phyloP scores from a whole-genome alignment of 495 filamentous ascomycete genomes.

The Neurospora africana region DNA sequence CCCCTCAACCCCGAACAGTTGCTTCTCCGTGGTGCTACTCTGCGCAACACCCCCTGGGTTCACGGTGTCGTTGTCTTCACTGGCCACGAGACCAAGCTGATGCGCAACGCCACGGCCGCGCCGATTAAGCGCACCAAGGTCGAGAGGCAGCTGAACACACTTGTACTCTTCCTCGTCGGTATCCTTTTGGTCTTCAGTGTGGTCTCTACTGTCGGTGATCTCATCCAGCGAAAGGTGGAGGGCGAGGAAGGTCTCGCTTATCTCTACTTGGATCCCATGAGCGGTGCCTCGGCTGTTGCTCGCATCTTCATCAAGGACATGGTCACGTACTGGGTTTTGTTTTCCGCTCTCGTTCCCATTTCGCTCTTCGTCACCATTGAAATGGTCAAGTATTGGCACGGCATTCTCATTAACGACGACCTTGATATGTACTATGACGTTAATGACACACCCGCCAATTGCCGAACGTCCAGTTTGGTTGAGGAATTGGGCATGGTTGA shows the following conservation, averaged over 20 bases:
- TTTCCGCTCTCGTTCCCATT: constrained; percentile 92
- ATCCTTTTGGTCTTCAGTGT: constrained; percentile 79
- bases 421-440: constrained; percentile 97
- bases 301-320: constrained; percentile 89
- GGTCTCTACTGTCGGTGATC: constrained; percentile 82
- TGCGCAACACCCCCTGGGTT: constrained; percentile 96
- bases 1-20: constrained; percentile 59
- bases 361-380: constrained; percentile 97
- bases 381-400: constrained; percentile 94
- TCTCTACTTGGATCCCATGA: constrained; percentile 47
- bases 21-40: constrained; percentile 81
- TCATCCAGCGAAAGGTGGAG: constrained; percentile 59
- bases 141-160: constrained; percentile 81
- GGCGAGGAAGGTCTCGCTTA: constrained; percentile 50
- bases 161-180: constrained; percentile 79
- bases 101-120: constrained; percentile 95
- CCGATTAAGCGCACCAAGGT: constrained; percentile 97
- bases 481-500: constrained; percentile 98
- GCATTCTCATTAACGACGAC: constrained; percentile 93
- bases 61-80: constrained; percentile 96
- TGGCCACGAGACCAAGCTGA: constrained; percentile 96
- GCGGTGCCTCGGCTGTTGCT: constrained; percentile 40
- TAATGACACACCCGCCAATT: constrained; percentile 90
- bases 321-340: constrained; percentile 98
- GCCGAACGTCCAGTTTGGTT: constrained; percentile 89